Base-by-base conservation (phyloP, 257 asterid genomes). In the Solanum piurae region DNA sequence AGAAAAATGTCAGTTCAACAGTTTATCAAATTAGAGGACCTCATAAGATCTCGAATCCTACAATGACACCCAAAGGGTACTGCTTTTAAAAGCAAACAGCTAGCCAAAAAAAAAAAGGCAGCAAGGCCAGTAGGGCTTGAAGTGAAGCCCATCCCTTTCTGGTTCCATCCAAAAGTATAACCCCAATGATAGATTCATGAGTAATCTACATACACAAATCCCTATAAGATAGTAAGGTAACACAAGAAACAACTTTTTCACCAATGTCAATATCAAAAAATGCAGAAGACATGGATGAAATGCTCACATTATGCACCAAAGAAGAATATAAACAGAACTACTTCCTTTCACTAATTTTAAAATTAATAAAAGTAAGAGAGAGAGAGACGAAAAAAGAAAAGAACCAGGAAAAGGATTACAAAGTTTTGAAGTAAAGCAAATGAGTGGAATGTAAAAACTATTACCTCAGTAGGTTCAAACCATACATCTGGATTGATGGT, bases 401-500 rank as follows among this genome's bases (percentile, higher is more conserved):
- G 44, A 71, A 84, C 62, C 33, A 44, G 36, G 82, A 52, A 79
- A 86, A 42, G 80, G 66, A 46, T 46, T 46, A 49, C 40, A 80
- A 80, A 49, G 85, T 49, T 79, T 46, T 46, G 68, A 72, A 86
- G 83, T 13, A 37, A 9, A 31, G 46, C 42, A 73, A 25, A 40
- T 12, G 10, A 27, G 12, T 33, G 69, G 16, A 86, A 89, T 77
- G 66, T 85, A 68, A 36, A 13, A 20, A 79, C 80, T 85, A 88
- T 84, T 95, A 97, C 99, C 99, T 96, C 97, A 29, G 94, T 91
- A 38, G 99, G 95, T 89, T 97, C 99, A 90, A 96, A 97, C 99
- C 99, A 97, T 71, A 97, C 98, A 93, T 97, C 99, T 73, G 99
- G 99, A 87, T 90, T 91, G 86, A 92, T 83, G 75, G 93, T 88